phyloP scores from a whole-genome alignment of 768 basidiomycete genomes.

The Pisolithus microcarpus region DNA sequence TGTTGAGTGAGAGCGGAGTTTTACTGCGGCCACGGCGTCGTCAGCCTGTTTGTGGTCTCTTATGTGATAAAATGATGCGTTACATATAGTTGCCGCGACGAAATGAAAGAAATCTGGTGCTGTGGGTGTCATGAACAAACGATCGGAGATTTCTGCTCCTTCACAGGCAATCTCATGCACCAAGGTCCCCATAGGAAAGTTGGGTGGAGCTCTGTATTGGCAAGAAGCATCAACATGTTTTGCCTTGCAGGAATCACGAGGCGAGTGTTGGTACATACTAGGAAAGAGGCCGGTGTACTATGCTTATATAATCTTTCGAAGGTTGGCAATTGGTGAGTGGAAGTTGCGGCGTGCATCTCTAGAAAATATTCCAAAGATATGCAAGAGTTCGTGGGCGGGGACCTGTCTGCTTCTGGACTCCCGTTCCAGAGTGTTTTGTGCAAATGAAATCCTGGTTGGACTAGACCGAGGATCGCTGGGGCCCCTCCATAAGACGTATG shows the following conservation, averaged over 20 bases:
- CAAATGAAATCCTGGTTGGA: constrained; percentile 24
- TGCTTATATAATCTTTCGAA: background rate
- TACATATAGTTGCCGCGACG: constrained; percentile 13
- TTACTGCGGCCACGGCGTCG: constrained; percentile 30
- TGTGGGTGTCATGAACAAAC: constrained; percentile 12
- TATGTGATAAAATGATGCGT: constrained; percentile 7
- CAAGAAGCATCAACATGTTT: constrained; percentile 25
- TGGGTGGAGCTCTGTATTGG: constrained; percentile 26
- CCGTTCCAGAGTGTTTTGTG: constrained; percentile 20
- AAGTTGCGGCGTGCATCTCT: background rate
- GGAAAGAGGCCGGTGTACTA: constrained; percentile 12
- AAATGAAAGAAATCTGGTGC: constrained; percentile 16
- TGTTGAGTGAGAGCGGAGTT: constrained; percentile 28
- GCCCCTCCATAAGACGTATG: constrained; percentile 22
- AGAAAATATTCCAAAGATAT: constrained; percentile 1
- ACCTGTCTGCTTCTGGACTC: constrained; percentile 22
- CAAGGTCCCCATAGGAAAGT: constrained; percentile 16
- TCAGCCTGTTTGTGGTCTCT: constrained; percentile 20
- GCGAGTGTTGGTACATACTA: constrained; percentile 17
- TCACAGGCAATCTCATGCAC: constrained; percentile 26
- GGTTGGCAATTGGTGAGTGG: no score
- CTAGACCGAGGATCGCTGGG: constrained; percentile 27
- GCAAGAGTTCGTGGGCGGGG: constrained; percentile 16
- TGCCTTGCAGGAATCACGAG: constrained; percentile 26
- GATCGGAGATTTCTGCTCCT: constrained; percentile 14